Evolutionary conservation across 371 early-diverging fungal genomes (phyloP), one percentile per base, ranked within the genome.

Genomic region (Mortierella sp.): DNA sequence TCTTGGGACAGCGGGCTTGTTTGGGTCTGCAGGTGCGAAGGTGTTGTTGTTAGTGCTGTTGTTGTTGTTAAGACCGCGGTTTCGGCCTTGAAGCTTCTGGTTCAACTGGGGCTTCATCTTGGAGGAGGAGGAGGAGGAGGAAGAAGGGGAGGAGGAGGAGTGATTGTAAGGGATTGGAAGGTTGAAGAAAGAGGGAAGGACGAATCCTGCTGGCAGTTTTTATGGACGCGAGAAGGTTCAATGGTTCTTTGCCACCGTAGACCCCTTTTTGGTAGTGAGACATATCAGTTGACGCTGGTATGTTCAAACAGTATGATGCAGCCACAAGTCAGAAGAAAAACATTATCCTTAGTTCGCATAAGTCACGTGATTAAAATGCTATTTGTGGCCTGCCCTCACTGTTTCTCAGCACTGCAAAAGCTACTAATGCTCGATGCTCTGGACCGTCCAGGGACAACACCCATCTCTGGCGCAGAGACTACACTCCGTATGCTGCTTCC

Each of bases 71-170:
- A 38, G 24, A 68, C 68, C 38, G 16, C 87, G 87, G 70, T 82
- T 71, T 46, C 87, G 87, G 24, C 80, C 56, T 48, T 82, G 79
- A 14, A 86, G 71, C 74, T 77, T 79, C 43, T 78, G 83, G 49
- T 72, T 78, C 75, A 82, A 71, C 46, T 77, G 80, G 4, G 87
- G 82, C 71, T 84, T 84, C 85, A 84, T 82, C 76, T 35, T 18
- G 58, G 48, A 41, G 41, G 41, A 41, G 58, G 43, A 41, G 41
- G 41, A 41, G 58, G 48, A 41, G 4, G 41, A 41, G 58, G 48
- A 41, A 0, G 41, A 41, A 51, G 48, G 6, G 6, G 41, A 41
- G 41, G 41, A 41, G 41, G 41, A 41, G n/a, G 44, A 7, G 71
- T 21, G 12, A 46, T 32, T 29, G 29, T 1, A 7, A 35, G 14